Evolutionary conservation across 108 stramenopile genomes (phyloP).

Genomic region (Discostella pseudostelligera): DNA sequence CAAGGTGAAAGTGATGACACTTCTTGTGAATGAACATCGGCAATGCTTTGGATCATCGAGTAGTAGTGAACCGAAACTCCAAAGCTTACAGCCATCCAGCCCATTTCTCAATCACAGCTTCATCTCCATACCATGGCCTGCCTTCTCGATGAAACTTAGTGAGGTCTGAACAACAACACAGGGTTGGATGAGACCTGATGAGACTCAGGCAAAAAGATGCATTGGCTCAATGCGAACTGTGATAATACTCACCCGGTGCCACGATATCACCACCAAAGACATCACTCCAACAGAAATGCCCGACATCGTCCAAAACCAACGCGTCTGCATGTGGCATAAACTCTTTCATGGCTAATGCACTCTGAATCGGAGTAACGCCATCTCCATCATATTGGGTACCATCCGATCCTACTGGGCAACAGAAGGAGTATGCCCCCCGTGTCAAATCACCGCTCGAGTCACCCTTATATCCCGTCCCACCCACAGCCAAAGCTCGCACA

Average conservation of each 20-base stretch:
- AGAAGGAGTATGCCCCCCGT: constrained; percentile 60
- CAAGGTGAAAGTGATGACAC: background rate
- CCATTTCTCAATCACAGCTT: constrained; percentile 64
- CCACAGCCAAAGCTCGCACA: constrained; percentile 60
- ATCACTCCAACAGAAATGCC: constrained; percentile 68
- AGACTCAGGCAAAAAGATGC: background rate
- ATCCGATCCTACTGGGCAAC: constrained; percentile 56
- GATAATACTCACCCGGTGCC: constrained; percentile 49
- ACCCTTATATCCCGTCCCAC: constrained; percentile 62
- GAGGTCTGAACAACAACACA: constrained; percentile 33
- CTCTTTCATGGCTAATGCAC: constrained; percentile 52
- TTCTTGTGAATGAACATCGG: background rate
- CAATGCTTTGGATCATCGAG: background rate
- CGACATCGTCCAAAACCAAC: constrained; percentile 43
- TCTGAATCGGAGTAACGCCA: constrained; percentile 68
- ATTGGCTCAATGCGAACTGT: no score
- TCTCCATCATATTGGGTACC: constrained; percentile 65
- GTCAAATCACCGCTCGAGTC: constrained; percentile 61
- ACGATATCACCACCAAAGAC: constrained; percentile 56
- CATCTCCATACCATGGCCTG: constrained; percentile 64
- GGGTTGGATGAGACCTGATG: background rate
- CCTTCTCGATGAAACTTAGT: constrained; percentile 49
- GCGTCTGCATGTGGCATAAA: constrained; percentile 43
- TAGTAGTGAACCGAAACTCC: background rate
- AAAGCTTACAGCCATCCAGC: constrained; percentile 36